A percentile compares a stretch with the other conserved stretches of the same genome.
Evolutionary conservation across 2,329 filamentous ascomycete genomes (phyloP).

Genomic region (Colletotrichum higginsianum): DNA sequence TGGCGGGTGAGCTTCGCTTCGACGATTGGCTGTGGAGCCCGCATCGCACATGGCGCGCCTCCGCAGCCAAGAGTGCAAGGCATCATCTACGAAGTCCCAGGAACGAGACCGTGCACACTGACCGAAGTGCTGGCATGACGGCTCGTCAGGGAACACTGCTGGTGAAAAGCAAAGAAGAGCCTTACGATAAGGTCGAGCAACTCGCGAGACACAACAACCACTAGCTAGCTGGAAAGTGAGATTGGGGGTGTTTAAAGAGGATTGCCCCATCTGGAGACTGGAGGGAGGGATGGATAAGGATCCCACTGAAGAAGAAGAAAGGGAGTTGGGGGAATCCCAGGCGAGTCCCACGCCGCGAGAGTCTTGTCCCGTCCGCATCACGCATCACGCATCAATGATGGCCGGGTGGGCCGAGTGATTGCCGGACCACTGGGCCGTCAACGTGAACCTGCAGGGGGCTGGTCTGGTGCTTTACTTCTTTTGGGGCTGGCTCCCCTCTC

Average conservation of each 20-base stretch:
- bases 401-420: slow-evolving; percentile 30
- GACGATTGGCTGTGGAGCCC: not conserved
- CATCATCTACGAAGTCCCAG: not conserved
- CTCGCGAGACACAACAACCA: slow-evolving; percentile 4
- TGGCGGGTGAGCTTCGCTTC: not conserved
- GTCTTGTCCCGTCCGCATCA: slow-evolving; percentile 40
- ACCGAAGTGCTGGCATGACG: slow-evolving; percentile 8
- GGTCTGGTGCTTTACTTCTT: slow-evolving; percentile 14
- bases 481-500: not conserved
- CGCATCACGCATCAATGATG: not conserved
- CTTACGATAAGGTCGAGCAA: slow-evolving; percentile 29
- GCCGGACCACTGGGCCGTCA: slow-evolving; percentile 41
- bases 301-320: slow-evolving; percentile 27
- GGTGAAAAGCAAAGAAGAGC: slow-evolving; percentile 11
- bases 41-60: not conserved
- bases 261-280: slow-evolving; percentile 31
- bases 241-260: slow-evolving; percentile 26
- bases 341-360: slow-evolving; percentile 32
- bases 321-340: slow-evolving; percentile 22
- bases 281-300: not conserved
- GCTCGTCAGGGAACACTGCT: slow-evolving; percentile 3
- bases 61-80: slow-evolving; percentile 11
- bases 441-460: slow-evolving; percentile 28
- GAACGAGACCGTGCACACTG: not conserved
- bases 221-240: not conserved